A percentile compares a stretch with the other conserved stretches of the same genome.
These are phyloP conservation scores for Trapa bicornis DNA, from an alignment of 345 rosid genomes.

Conservation along the genomic window DNA sequence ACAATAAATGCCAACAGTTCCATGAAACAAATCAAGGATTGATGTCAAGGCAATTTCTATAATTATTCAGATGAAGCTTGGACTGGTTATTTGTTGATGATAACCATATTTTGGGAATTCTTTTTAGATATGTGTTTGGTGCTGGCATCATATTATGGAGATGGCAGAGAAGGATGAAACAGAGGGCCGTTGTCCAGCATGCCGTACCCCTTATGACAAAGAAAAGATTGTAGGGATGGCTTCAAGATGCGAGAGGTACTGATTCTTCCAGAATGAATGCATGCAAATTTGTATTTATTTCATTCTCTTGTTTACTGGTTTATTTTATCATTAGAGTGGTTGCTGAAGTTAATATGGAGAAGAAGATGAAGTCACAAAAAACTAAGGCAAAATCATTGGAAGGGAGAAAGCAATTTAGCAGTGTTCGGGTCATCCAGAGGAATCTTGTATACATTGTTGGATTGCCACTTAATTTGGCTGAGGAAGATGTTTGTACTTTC, in stretches of 20 bases:
- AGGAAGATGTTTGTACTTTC: slow-evolving; percentile 56
- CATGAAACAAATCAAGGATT: too few relatives aligned
- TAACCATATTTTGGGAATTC: not conserved
- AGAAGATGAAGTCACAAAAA: slow-evolving; percentile 55
- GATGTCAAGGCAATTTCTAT: too few relatives aligned
- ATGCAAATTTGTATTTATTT: not conserved
- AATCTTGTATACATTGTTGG: slow-evolving; percentile 91
- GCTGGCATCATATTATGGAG: slow-evolving; percentile 91
- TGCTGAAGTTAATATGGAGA: slow-evolving; percentile 56
- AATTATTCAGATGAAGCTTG: too few relatives aligned
- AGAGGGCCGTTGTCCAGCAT: slow-evolving; percentile 93
- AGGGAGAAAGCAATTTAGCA: slow-evolving; percentile 68
- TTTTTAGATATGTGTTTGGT: slow-evolving; percentile 85
- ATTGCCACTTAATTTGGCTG: slow-evolving; percentile 71
- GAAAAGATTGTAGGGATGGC: slow-evolving; percentile 85
- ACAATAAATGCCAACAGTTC: too few relatives aligned
- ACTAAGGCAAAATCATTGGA: slow-evolving; percentile 51
- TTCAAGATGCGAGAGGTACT: slow-evolving; percentile 58
- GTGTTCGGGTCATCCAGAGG: slow-evolving; percentile 70
- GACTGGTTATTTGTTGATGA: not conserved
- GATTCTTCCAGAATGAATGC: not conserved
- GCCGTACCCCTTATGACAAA: slow-evolving; percentile 79
- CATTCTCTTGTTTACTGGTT: not conserved
- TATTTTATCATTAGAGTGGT: slow-evolving; percentile 31
- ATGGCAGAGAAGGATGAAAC: slow-evolving; percentile 89